Conservation (phyloP, 1,284 basidiomycete genomes). For the Agaricales sp. region DNA sequence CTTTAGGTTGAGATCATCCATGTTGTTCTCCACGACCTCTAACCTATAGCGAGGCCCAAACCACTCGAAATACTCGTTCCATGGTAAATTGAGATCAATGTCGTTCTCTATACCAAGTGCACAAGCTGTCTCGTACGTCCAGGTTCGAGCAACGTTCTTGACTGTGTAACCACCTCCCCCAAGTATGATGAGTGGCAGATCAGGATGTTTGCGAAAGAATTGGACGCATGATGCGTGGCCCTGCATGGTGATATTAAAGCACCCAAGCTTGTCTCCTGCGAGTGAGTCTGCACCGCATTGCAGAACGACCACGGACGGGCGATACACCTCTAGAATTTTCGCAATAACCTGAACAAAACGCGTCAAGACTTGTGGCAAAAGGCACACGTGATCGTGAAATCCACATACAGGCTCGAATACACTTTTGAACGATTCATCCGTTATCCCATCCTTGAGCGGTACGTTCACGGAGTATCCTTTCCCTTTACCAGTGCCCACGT, state of each 20-base stretch:
- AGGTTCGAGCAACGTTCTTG: constrained; percentile 90
- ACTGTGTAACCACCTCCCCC: constrained; percentile 97
- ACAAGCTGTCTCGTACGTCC: constrained; percentile 96
- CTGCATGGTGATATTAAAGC: constrained; percentile 93
- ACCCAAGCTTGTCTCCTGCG: constrained; percentile 92
- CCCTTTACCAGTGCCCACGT: constrained; percentile 80
- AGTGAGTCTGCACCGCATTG: constrained; percentile 97
- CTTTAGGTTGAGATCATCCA: constrained; percentile 87
- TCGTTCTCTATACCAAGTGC: constrained; percentile 75
- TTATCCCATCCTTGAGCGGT: constrained; percentile 89
- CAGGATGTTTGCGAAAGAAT: constrained; percentile 69
- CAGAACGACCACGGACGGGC: constrained; percentile 83
- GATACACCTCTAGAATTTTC: constrained; percentile 85
- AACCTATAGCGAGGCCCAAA: constrained; percentile 94
- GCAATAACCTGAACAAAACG: constrained; percentile 54
- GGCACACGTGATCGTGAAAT: background rate
- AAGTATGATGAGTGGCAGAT: constrained; percentile 84
- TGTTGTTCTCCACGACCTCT: constrained; percentile 86
- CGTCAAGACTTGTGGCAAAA: background rate
- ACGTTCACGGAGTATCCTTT: constrained; percentile 91
- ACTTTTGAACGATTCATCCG: constrained; percentile 72
- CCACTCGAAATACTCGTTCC: constrained; percentile 97
- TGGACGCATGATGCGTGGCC: constrained; percentile 90
- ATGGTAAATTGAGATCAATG: constrained; percentile 80
- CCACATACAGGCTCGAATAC: constrained; percentile 81